Evolutionary conservation across 2,329 filamentous ascomycete genomes (phyloP).

Genomic region (Apiospora aurea): DNA sequence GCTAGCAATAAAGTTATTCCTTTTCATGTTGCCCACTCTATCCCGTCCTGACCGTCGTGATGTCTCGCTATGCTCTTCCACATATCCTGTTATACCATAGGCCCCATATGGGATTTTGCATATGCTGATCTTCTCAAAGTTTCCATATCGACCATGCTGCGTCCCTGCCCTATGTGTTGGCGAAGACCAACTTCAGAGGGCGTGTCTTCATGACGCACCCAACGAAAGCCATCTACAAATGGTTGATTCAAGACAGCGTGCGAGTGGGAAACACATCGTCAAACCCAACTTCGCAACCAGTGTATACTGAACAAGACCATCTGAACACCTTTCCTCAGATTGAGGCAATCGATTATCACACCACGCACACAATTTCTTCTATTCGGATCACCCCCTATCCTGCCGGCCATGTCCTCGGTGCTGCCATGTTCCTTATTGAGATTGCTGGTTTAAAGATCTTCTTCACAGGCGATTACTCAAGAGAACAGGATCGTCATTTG

Average conservation of each 20-base stretch:
- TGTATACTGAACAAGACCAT: conserved; percentile 96
- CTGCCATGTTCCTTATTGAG: conserved; percentile 97
- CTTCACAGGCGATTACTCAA: conserved; percentile 97
- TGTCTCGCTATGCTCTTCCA: conserved; percentile 24
- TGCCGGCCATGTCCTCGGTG: conserved; percentile 95
- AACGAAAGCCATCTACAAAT: conserved; percentile 99
- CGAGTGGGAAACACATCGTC: conserved; percentile 79
- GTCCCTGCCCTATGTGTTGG: conserved; percentile 94
- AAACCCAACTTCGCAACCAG: conserved; percentile 70
- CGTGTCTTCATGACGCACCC: conserved; percentile 99
- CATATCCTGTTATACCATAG: conserved; percentile 25
- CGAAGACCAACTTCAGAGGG: conserved; percentile 97
- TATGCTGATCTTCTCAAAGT: conserved; percentile 55
- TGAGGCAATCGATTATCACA: conserved; percentile 97
- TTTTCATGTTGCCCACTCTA: conserved; percentile 33
- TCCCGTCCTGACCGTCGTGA: conserved; percentile 38
- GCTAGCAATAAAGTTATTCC: conserved; percentile 53
- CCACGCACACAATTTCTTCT: conserved; percentile 94
- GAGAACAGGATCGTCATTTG: conserved; percentile 93
- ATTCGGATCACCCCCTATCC: conserved; percentile 97
- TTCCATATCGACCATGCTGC: conserved; percentile 99
- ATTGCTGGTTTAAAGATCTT: conserved; percentile 97
- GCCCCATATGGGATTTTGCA: conserved; percentile 30
- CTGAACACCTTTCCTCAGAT: conserved; percentile 92
- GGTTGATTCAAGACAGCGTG: conserved; percentile 97